phyloP scores from a whole-genome alignment of 2,329 filamentous ascomycete species.

The Pseudogymnoascus sp. region DNA sequence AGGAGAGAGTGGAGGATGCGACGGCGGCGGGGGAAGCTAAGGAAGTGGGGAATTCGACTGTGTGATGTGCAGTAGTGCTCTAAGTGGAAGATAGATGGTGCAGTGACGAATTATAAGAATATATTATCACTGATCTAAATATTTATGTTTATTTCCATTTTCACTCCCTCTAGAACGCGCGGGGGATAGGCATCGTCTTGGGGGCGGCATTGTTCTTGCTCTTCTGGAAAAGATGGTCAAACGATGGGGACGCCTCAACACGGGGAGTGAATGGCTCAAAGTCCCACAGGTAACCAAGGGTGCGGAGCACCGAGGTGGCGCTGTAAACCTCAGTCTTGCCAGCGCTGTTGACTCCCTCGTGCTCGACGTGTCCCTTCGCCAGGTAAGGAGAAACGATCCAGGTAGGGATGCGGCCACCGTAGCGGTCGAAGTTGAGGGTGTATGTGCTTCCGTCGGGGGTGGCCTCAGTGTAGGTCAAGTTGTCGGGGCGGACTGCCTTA shows the following conservation, averaged over 20 bases:
- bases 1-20: neutral
- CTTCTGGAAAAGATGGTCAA: constrained; percentile 12
- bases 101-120: neutral
- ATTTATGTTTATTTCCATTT: neutral
- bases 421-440: constrained; percentile 36
- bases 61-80: neutral
- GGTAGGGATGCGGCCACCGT: constrained; percentile 39
- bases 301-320: constrained; percentile 36
- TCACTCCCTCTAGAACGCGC: neutral
- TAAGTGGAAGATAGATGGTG: neutral
- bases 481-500: constrained; percentile 28
- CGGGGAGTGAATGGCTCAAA: constrained; percentile 11
- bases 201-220: neutral
- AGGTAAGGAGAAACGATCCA: constrained; percentile 40
- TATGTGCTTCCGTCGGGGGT: constrained; percentile 31
- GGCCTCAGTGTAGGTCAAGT: constrained; percentile 31
- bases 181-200: neutral
- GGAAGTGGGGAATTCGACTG: neutral
- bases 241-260: constrained; percentile 6
- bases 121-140: neutral
- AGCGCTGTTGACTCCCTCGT: constrained; percentile 25
- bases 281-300: constrained; percentile 35
- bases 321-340: constrained; percentile 30
- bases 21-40: neutral
- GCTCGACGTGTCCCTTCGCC: constrained; percentile 32